Conservation (phyloP, 352 stramenopile genomes). For the Thraustochytrium striatum region DNA sequence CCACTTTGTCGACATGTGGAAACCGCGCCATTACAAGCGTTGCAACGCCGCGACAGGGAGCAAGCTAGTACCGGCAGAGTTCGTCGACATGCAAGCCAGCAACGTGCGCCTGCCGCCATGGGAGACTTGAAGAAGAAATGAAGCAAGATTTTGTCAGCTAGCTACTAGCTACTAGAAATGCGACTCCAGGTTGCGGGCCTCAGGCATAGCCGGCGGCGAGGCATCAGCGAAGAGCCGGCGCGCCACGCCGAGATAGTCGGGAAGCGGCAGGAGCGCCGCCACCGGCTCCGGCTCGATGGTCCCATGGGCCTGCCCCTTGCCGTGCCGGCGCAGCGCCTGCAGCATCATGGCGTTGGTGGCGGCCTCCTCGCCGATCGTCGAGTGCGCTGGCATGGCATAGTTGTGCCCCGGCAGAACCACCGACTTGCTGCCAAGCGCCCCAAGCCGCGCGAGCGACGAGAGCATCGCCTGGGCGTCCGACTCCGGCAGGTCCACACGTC, state of each 20-base stretch:
- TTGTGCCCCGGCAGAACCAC: constrained; percentile 45
- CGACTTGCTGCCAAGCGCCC: neutral
- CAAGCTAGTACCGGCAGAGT: too few relatives aligned
- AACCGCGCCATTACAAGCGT: too few relatives aligned
- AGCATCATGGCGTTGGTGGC: constrained; percentile 28
- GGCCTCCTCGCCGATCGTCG: constrained; percentile 21
- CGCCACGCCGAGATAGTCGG: constrained; percentile 32
- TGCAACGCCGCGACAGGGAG: too few relatives aligned
- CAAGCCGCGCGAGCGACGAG: constrained; percentile 34
- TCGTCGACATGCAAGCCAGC: too few relatives aligned
- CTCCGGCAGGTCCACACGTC: constrained; percentile 34
- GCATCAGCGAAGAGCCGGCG: neutral
- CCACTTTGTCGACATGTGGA: constrained; percentile 17
- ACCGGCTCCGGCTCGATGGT: constrained; percentile 5
- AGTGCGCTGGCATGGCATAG: constrained; percentile 34
- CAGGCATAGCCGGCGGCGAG: too few relatives aligned
- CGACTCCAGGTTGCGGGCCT: too few relatives aligned
- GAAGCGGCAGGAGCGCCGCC: constrained; percentile 24
- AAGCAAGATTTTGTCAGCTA: too few relatives aligned
- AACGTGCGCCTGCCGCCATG: too few relatives aligned
- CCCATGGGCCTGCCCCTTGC: neutral
- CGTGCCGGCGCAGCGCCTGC: neutral
- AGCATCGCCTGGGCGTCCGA: constrained; percentile 24
- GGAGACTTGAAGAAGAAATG: too few relatives aligned
- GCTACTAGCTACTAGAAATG: too few relatives aligned